Percentiles rank a stretch among this genome's conserved stretches.
These are phyloP conservation scores for Phaeoacremonium minimum DNA, from an alignment of 2,329 filamentous ascomycete genomes.

Conservation along the genomic window DNA sequence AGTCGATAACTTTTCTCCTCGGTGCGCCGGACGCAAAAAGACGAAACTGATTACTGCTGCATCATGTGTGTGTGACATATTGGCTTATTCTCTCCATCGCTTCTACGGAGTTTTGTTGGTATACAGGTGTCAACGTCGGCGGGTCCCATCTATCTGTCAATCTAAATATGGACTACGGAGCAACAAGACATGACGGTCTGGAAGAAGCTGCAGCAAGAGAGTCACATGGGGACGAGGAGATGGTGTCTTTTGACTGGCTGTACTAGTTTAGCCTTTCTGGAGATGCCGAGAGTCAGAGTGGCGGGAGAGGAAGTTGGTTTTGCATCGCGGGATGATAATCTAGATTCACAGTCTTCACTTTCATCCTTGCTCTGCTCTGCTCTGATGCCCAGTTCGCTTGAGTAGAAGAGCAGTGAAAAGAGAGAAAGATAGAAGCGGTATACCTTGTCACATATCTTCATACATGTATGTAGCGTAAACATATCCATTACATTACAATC, in stretches of 20 bases:
- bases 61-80: constrained; percentile 1
- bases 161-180: no score
- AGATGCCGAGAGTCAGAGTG: background rate
- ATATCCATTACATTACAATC: constrained; percentile 7
- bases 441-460: constrained; percentile 9
- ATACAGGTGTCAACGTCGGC: no score
- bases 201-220: background rate
- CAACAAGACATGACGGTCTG: no score
- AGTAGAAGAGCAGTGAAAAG: no score
- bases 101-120: background rate
- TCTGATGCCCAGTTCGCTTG: no score
- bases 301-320: background rate
- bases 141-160: no score
- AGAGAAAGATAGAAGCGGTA: no score
- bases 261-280: no score
- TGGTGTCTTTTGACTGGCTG: no score
- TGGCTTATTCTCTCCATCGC: background rate
- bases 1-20: constrained; percentile 1
- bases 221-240: constrained; percentile 4
- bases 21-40: constrained; percentile 11
- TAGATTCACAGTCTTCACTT: constrained; percentile 1
- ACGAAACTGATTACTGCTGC: no score
- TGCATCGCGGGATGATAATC: background rate
- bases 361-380: no score
- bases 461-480: constrained; percentile 10